These are phyloP conservation scores for Arthrobotrys pseudoclavata DNA, from an alignment of 2,329 filamentous ascomycete species.

Conservation along the genomic window DNA sequence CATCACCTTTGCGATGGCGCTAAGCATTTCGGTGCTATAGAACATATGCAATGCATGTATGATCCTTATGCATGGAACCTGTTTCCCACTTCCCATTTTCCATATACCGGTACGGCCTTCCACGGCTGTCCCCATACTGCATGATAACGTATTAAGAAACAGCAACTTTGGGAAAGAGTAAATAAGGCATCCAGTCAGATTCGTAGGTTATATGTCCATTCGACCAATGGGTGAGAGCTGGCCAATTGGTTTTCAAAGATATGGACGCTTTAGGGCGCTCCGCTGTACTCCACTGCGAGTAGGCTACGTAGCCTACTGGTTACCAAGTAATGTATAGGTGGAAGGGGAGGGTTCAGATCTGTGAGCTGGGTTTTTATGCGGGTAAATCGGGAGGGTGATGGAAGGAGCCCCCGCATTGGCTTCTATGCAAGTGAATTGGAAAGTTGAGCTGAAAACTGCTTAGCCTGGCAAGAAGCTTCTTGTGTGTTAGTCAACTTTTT, in stretches of 20 bases:
- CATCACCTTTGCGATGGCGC: slow-evolving; percentile 48
- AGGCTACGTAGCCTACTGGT: slow-evolving; percentile 43
- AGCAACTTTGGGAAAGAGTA: slow-evolving; percentile 2
- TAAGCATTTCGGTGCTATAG: slow-evolving; percentile 32
- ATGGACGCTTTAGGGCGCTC: slow-evolving; percentile 25
- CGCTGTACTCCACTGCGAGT: slow-evolving; percentile 16
- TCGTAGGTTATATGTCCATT: slow-evolving; percentile 6
- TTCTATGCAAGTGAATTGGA: slow-evolving; percentile 25
- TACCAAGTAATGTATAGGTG: slow-evolving; percentile 34
- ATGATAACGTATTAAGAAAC: slow-evolving; percentile 29
- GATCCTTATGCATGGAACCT: slow-evolving; percentile 28
- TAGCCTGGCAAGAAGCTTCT: slow-evolving; percentile 6
- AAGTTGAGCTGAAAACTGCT: slow-evolving; percentile 14
- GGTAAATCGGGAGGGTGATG: slow-evolving; percentile 34
- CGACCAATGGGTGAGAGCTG: slow-evolving; percentile 25
- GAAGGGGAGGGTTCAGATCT: slow-evolving; percentile 16
- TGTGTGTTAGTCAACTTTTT: slow-evolving; percentile 13
- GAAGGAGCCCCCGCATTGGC: slow-evolving; percentile 21
- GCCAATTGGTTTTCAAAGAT: slow-evolving; percentile 23
- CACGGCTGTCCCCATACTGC: slow-evolving; percentile 6
- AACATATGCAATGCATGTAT: slow-evolving; percentile 36
- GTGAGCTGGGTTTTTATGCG: slow-evolving; percentile 26
- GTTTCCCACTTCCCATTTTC: slow-evolving; percentile 18
- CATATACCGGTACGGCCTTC: slow-evolving; percentile 15
- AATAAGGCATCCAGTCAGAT: slow-evolving; percentile 37